Evolutionary conservation across 768 basidiomycete species (phyloP).

Genomic region (Pulveroboletus frians): DNA sequence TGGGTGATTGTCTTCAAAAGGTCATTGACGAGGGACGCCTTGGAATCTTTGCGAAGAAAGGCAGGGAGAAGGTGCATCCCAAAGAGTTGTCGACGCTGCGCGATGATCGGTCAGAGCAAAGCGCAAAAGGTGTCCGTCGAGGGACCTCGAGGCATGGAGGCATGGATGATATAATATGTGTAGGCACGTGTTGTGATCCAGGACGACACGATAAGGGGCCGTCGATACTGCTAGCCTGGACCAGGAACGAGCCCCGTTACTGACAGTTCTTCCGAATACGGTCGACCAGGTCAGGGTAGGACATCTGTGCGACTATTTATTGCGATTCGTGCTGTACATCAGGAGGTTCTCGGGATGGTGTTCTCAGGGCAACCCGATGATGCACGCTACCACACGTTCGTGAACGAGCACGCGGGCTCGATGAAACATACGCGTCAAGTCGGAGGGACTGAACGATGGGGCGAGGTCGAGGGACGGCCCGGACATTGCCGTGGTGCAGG

Average conservation of each 20-base stretch:
- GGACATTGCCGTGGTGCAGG: conserved; percentile 13
- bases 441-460: not conserved
- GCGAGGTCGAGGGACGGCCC: conserved; percentile 10
- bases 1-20: conserved; percentile 20
- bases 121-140: conserved; percentile 3
- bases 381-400: conserved; percentile 12
- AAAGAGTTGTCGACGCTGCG: not conserved
- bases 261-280: too few relatives aligned
- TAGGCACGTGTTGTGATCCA: too few relatives aligned
- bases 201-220: too few relatives aligned
- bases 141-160: not conserved
- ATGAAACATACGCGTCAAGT: conserved; percentile 3
- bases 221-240: too few relatives aligned
- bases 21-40: conserved; percentile 18
- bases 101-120: conserved; percentile 5
- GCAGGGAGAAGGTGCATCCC: conserved; percentile 26
- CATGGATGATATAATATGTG: conserved; percentile 3
- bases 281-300: conserved; percentile 3
- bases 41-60: conserved; percentile 26
- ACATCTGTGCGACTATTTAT: not conserved
- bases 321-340: not conserved
- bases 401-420: not conserved
- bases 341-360: conserved; percentile 16
- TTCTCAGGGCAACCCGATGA: conserved; percentile 6
- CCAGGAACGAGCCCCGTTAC: too few relatives aligned